Evolutionary conservation across 2,329 filamentous ascomycete species (phyloP).

Genomic region (Aspergillus brunneoviolaceus): DNA sequence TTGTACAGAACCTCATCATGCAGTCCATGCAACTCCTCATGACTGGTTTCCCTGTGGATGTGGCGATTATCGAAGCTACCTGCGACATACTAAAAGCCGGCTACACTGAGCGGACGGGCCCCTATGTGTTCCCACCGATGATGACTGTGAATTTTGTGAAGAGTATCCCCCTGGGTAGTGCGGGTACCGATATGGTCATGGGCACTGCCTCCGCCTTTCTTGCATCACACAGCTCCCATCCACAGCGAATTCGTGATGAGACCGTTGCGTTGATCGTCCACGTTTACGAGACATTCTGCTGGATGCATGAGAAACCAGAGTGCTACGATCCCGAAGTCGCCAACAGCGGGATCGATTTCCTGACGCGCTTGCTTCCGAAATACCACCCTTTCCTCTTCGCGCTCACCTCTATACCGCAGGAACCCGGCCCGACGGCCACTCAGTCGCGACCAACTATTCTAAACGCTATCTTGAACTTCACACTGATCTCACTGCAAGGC

Average conservation of each 20-base stretch:
- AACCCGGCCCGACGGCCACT: conserved; percentile 3
- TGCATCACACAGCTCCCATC: conserved; percentile 41
- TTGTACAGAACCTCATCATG: conserved; percentile 38
- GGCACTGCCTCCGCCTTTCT: conserved; percentile 48
- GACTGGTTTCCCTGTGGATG: conserved; percentile 40
- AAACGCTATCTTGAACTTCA: conserved; percentile 41
- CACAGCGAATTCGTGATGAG: conserved; percentile 35
- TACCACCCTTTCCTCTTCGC: conserved; percentile 41
- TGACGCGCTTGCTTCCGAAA: conserved; percentile 43
- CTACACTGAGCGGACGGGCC: conserved; percentile 45
- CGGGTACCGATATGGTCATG: conserved; percentile 46
- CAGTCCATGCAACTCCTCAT: conserved; percentile 43
- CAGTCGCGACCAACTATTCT: conserved; percentile 30
- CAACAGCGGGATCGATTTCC: conserved; percentile 48
- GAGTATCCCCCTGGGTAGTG: conserved; percentile 39
- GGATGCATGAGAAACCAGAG: conserved; percentile 36
- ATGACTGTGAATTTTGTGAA: conserved; percentile 44
- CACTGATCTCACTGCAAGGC: conserved; percentile 41
- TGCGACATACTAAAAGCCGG: conserved; percentile 49
- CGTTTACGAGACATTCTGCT: conserved; percentile 40
- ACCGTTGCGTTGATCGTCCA: conserved; percentile 39
- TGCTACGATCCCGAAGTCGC: conserved; percentile 44
- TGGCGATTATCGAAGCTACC: conserved; percentile 45
- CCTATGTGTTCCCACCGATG: conserved; percentile 45
- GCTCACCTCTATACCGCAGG: conserved; percentile 27